These are phyloP conservation scores for Phytophthora pisi DNA, from an alignment of 352 stramenopile genomes.

Conservation along the genomic window DNA sequence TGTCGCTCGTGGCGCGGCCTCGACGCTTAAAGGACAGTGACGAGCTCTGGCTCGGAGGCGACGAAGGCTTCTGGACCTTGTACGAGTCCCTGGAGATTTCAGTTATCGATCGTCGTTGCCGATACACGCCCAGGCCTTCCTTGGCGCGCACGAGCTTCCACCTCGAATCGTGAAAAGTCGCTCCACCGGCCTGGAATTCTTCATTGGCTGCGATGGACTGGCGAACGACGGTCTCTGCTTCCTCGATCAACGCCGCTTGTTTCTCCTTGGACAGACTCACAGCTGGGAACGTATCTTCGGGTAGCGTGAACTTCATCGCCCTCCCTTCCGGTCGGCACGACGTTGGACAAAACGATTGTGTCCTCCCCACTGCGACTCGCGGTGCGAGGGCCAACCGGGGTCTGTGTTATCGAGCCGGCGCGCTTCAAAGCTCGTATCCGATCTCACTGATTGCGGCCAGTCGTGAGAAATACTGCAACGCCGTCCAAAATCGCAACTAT, in stretches of 20 bases:
- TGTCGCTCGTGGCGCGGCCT: not conserved
- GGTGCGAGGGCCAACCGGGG: conserved; percentile 4
- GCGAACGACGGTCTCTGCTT: conserved; percentile 46
- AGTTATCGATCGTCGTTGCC: conserved; percentile 14
- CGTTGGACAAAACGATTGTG: conserved; percentile 12
- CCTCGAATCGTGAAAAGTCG: conserved; percentile 29
- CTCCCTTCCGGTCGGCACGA: not conserved
- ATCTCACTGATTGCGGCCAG: not conserved
- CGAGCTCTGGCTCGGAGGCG: conserved; percentile 1
- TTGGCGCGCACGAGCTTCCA: conserved; percentile 51
- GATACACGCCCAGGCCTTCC: conserved; percentile 42
- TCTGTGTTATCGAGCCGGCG: not conserved
- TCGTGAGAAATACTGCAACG: not conserved
- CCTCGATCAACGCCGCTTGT: conserved; percentile 33
- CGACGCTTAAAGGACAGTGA: conserved; percentile 14
- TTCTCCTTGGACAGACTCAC: conserved; percentile 36
- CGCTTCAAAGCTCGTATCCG: not conserved
- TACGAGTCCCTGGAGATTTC: not conserved
- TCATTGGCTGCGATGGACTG: conserved; percentile 51
- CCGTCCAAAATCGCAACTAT: not conserved
- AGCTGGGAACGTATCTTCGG: conserved; percentile 39
- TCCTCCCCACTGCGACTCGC: not conserved
- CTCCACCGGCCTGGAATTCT: conserved; percentile 35
- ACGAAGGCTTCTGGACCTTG: not conserved
- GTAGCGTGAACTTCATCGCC: conserved; percentile 55